A percentile compares a stretch with the other conserved stretches of the same genome.
Evolutionary conservation across 352 stramenopile species (phyloP).

Genomic region (Phytophthora megakarya): DNA sequence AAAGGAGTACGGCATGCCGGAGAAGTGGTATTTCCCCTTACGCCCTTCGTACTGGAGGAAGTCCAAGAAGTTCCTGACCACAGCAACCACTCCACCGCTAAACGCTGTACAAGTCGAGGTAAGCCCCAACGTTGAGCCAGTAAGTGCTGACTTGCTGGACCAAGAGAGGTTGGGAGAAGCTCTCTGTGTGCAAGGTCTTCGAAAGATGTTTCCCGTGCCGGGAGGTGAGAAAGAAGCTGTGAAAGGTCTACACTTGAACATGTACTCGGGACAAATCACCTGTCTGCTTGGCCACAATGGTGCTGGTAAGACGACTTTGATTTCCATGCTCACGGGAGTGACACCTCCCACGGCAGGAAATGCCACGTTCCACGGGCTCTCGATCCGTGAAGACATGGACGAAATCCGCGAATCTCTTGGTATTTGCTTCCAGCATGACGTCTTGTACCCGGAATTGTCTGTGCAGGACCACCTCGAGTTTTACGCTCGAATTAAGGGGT

Average conservation of each 20-base stretch:
- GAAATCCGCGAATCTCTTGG: constrained; percentile 65
- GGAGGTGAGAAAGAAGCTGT: constrained; percentile 89
- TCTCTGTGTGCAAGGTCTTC: constrained; percentile 58
- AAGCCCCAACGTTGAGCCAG: constrained; percentile 53
- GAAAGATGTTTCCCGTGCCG: constrained; percentile 78
- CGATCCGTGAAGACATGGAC: constrained; percentile 69
- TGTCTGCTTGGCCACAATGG: constrained; percentile 93
- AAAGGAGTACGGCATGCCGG: constrained; percentile 60
- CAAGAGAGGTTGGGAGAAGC: constrained; percentile 58
- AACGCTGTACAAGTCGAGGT: constrained; percentile 41
- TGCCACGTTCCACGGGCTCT: constrained; percentile 51
- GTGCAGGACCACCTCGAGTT: constrained; percentile 76
- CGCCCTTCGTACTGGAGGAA: constrained; percentile 74
- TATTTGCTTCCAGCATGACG: constrained; percentile 83
- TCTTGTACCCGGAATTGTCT: constrained; percentile 78
- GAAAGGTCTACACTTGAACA: constrained; percentile 77
- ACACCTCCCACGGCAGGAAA: constrained; percentile 49
- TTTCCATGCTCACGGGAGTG: constrained; percentile 82
- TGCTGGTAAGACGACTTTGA: constrained; percentile 94
- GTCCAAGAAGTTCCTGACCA: constrained; percentile 58
- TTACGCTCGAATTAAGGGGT: constrained; percentile 65
- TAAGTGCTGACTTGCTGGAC: constrained; percentile 43
- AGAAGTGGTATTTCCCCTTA: constrained; percentile 90
- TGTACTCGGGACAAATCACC: constrained; percentile 79
- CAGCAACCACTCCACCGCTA: constrained; percentile 56